Evolutionary conservation across 2,329 filamentous ascomycete genomes (phyloP), one percentile per base, ranked within the genome.

Genomic region (Shiraia bambusicola): DNA sequence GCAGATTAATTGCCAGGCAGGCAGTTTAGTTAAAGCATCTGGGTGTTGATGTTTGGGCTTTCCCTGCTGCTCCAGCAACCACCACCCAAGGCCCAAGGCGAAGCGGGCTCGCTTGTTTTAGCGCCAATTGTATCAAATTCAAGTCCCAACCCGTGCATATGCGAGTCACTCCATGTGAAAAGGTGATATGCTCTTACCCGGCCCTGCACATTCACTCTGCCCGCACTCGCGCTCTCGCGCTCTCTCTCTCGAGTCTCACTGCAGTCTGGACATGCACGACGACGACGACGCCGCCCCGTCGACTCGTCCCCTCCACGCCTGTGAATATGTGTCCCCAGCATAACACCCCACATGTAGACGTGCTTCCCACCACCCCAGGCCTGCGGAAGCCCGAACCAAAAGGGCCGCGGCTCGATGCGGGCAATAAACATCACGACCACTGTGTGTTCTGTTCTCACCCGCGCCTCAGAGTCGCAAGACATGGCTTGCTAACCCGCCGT

Each of bases 391-490:
- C 17, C 14, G 32, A 28, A 28, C 30, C 34, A 16, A 50, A 54
- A 45, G 49, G 58, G 39, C 58, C 52, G 40, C 45, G 56, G 39
- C 58, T 63, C 37, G 86, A 91, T 67, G 91, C 91, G 39, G 91
- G 91, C 35, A 73, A 95, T 65, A 82, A 81, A 67, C 89, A 86
- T 66, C 73, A 90, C 43, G 82, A 94, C 72, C 74, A 76, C 58
- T 77, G 74, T 70, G 58, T 47, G 66, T 65, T 36, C 19, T 15
- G 19, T 24, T 33, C 31, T 17, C 28, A 28, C 28, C 37, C 37
- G 50, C 60, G 34, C 34, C 41, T 35, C 36, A 36, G n/a, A 9
- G n/a, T 31, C 28, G 26, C 34, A 16, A 34, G 41, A 47, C 34
- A 45, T 35, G 42, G 33, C 31, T 30, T 19, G 54, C 54, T 58